These are phyloP conservation scores for Scutellaria barbata DNA, from an alignment of 257 asterid species.

Conservation along the genomic window DNA sequence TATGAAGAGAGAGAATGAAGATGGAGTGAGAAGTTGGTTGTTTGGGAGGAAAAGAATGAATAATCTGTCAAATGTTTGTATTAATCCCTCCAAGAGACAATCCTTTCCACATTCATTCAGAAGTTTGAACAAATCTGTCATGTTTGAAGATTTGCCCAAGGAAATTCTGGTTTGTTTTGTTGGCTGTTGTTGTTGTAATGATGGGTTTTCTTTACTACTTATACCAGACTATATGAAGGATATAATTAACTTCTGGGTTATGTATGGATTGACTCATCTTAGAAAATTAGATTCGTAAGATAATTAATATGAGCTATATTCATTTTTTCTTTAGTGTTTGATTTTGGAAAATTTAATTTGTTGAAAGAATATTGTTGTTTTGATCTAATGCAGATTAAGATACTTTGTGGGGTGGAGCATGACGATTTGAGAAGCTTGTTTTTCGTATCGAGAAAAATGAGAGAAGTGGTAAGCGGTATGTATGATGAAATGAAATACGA, in stretches of 20 bases:
- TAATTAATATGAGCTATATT: background rate
- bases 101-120: slow-evolving; percentile 37
- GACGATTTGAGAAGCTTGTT: slow-evolving; percentile 64
- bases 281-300: background rate
- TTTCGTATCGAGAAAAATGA: slow-evolving; percentile 51
- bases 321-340: too few species aligned
- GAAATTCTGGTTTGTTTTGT: slow-evolving; percentile 55
- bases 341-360: too few species aligned
- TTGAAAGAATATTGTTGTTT: background rate
- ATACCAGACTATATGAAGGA: too few species aligned
- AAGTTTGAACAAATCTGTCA: slow-evolving; percentile 31
- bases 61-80: slow-evolving; percentile 34
- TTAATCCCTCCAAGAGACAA: slow-evolving; percentile 42
- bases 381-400: slow-evolving; percentile 46
- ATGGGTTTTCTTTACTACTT: too few species aligned
- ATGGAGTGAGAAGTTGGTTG: slow-evolving; percentile 53
- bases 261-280: too few species aligned
- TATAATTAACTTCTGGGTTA: background rate
- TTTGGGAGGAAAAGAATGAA: slow-evolving; percentile 62
- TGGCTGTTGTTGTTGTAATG: too few species aligned
- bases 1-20: slow-evolving; percentile 36
- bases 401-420: slow-evolving; percentile 72
- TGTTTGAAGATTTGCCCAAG: slow-evolving; percentile 64
- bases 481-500: too few species aligned
- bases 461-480: slow-evolving; percentile 65